Percentiles rank a stretch among this genome's conserved stretches.
These are phyloP conservation scores for Quercus lobata DNA, from an alignment of 331 rosid species.

Conservation along the genomic window DNA sequence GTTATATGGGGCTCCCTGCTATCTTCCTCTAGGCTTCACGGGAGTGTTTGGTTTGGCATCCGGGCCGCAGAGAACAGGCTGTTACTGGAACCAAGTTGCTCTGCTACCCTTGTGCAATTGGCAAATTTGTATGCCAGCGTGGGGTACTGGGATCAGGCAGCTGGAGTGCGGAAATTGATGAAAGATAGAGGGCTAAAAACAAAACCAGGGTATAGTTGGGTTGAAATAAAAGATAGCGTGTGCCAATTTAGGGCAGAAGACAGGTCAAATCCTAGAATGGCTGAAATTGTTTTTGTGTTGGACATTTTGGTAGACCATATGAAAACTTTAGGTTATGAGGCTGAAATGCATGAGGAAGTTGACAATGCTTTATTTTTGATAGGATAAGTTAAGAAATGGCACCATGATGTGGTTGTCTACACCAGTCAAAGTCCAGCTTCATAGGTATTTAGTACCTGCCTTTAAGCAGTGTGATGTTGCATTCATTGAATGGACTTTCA, in stretches of 20 bases:
- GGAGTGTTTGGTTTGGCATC: conserved; percentile 65
- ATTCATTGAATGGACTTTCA: neutral
- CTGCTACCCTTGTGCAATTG: conserved; percentile 64
- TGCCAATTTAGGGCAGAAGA: conserved; percentile 71
- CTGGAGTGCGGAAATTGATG: conserved; percentile 56
- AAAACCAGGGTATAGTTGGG: conserved; percentile 76
- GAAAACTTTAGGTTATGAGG: conserved; percentile 33
- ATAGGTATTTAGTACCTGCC: neutral
- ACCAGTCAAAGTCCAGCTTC: neutral
- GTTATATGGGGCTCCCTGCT: conserved; percentile 82
- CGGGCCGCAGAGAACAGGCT: conserved; percentile 74
- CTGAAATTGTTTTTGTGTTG: conserved; percentile 34
- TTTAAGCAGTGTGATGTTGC: neutral
- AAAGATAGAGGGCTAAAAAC: conserved; percentile 64
- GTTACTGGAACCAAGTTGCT: conserved; percentile 58
- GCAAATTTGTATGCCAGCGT: conserved; percentile 72
- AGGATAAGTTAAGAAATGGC: neutral
- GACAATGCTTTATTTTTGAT: neutral
- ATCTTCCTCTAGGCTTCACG: conserved; percentile 65
- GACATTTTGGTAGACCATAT: conserved; percentile 62
- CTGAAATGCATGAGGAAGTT: conserved; percentile 24
- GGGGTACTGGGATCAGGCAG: conserved; percentile 61
- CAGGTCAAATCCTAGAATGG: conserved; percentile 42
- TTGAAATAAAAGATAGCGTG: conserved; percentile 52
- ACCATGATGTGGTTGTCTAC: neutral